A percentile compares a stretch with the other conserved stretches of the same genome.
Evolutionary conservation across 805 yeast species (phyloP).

Genomic region (Candida ovalis): DNA sequence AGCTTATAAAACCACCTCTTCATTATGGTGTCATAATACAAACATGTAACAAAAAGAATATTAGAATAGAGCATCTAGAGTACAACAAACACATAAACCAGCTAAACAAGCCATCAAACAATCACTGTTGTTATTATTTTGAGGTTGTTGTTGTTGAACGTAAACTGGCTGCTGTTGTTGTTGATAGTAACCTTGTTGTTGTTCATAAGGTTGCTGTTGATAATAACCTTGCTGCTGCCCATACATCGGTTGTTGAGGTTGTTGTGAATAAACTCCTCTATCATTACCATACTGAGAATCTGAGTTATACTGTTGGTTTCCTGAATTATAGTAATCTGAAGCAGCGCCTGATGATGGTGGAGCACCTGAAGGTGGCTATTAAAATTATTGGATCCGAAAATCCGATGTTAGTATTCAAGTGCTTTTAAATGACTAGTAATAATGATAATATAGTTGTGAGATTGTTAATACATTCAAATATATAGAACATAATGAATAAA

Average conservation of each 20-base stretch:
- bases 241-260: slow-evolving; percentile 22
- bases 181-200: slow-evolving; percentile 29
- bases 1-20: too few relatives aligned
- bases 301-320: background rate
- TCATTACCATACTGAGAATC: background rate
- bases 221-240: slow-evolving; percentile 8
- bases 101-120: slow-evolving; percentile 54
- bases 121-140: slow-evolving; percentile 30
- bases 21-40: background rate
- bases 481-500: too few relatives aligned
- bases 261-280: slow-evolving; percentile 26
- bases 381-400: background rate
- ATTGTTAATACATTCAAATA: too few relatives aligned
- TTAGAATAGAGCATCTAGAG: slow-evolving; percentile 48
- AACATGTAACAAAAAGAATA: background rate
- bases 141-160: slow-evolving; percentile 49
- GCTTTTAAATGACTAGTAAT: too few relatives aligned
- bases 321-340: background rate
- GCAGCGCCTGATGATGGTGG: background rate
- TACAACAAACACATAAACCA: slow-evolving; percentile 53
- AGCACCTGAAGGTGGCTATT: background rate
- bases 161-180: slow-evolving; percentile 49
- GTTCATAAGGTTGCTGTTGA: slow-evolving; percentile 18
- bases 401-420: too few relatives aligned
- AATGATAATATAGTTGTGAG: too few relatives aligned